phyloP scores from a whole-genome alignment of 768 basidiomycete species.

The Termitomyces sp. region DNA sequence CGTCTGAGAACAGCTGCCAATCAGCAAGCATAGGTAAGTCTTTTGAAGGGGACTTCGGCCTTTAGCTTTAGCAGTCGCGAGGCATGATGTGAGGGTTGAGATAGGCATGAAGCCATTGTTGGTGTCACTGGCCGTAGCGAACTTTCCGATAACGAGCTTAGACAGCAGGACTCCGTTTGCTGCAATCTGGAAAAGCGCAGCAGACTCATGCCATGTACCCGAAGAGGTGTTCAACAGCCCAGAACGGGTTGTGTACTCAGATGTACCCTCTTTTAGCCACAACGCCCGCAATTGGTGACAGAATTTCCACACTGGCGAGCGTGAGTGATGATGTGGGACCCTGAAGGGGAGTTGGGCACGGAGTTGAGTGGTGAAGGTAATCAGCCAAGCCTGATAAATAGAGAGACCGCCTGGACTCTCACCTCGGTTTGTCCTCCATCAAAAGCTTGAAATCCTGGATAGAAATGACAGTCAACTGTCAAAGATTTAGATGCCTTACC shows the following conservation, averaged over 20 bases:
- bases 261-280: constrained; percentile 41
- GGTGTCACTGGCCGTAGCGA: constrained; percentile 45
- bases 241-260: constrained; percentile 59
- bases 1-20: constrained; percentile 16
- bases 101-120: constrained; percentile 59
- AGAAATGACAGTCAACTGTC: neutral
- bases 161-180: constrained; percentile 48
- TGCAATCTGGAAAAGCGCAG: constrained; percentile 55
- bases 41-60: constrained; percentile 44
- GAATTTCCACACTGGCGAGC: constrained; percentile 34
- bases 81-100: constrained; percentile 50
- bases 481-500: constrained; percentile 16
- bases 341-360: constrained; percentile 41
- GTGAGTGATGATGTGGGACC: constrained; percentile 47
- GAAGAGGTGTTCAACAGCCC: constrained; percentile 56
- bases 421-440: constrained; percentile 51
- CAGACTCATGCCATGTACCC: constrained; percentile 52
- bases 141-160: constrained; percentile 78
- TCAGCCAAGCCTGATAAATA: constrained; percentile 43
- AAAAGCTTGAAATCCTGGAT: constrained; percentile 57
- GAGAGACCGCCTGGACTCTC: neutral
- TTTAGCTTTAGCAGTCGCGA: constrained; percentile 48
- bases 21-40: neutral
- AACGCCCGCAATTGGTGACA: neutral
- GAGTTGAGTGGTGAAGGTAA: constrained; percentile 46